A percentile compares a stretch with the other conserved stretches of the same genome.
Evolutionary conservation across 2,329 filamentous ascomycete species (phyloP).

Genomic region (Hymenoscyphus repandus): DNA sequence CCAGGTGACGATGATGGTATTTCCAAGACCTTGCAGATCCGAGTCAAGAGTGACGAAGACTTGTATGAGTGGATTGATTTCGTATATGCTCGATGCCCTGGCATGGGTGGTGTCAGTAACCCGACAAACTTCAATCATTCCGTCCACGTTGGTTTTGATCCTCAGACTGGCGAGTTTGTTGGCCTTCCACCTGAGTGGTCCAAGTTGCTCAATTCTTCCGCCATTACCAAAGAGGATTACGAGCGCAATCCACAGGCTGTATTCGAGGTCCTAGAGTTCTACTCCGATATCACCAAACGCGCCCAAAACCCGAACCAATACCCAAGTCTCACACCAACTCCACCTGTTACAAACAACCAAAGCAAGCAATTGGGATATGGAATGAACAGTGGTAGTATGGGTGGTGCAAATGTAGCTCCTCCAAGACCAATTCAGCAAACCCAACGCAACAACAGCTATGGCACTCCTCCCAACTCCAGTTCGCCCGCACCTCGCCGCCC

Average conservation of each 20-base stretch:
- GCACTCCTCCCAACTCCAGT: slow-evolving; percentile 20
- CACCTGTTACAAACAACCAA: slow-evolving; percentile 47
- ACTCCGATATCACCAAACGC: slow-evolving; percentile 75
- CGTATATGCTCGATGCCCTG: slow-evolving; percentile 93
- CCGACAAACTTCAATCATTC: slow-evolving; percentile 97
- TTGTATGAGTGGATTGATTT: slow-evolving; percentile 99
- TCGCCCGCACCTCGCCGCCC: slow-evolving; percentile 37
- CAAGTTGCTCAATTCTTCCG: slow-evolving; percentile 89
- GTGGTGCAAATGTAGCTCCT: slow-evolving; percentile 55
- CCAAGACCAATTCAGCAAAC: slow-evolving; percentile 57
- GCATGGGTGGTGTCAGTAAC: slow-evolving; percentile 97
- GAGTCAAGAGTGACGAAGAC: slow-evolving; percentile 92
- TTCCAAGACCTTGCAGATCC: slow-evolving; percentile 81
- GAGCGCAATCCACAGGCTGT: slow-evolving; percentile 89
- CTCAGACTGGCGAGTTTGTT: slow-evolving; percentile 89
- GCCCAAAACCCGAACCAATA: slow-evolving; percentile 66
- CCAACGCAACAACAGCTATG: slow-evolving; percentile 40
- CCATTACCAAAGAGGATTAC: slow-evolving; percentile 97
- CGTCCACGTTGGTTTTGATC: slow-evolving; percentile 96
- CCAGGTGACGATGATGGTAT: slow-evolving; percentile 69
- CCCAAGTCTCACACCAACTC: slow-evolving; percentile 62
- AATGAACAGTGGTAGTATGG: slow-evolving; percentile 20
- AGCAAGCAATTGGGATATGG: slow-evolving; percentile 61
- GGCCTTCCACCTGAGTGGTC: slow-evolving; percentile 96
- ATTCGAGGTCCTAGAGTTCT: slow-evolving; percentile 78